Conservation (phyloP, 805 yeast species). For the Saturnispora quitensis region DNA sequence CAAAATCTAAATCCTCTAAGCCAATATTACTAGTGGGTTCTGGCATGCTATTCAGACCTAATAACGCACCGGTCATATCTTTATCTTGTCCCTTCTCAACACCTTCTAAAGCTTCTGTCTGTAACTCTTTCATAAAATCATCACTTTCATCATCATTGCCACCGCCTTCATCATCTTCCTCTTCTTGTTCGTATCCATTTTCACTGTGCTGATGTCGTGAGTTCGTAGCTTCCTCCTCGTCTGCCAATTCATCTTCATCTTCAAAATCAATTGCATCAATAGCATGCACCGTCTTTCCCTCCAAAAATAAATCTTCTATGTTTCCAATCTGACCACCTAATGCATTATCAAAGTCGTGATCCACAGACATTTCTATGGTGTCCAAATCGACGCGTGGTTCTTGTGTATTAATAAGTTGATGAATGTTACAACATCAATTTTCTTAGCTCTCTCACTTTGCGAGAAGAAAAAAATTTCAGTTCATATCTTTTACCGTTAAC, state of each 20-base stretch:
- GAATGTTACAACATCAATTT: not conserved
- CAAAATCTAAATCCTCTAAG: conserved; percentile 25
- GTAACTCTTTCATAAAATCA: conserved; percentile 30
- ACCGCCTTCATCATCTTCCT: conserved; percentile 30
- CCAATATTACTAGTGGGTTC: conserved; percentile 18
- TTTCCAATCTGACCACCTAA: conserved; percentile 28
- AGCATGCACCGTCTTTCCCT: conserved; percentile 61
- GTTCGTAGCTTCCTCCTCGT: conserved; percentile 48
- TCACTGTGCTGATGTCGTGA: conserved; percentile 9
- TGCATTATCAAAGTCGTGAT: conserved; percentile 26
- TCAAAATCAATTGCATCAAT: conserved; percentile 92
- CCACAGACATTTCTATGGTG: conserved; percentile 12
- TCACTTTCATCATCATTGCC: conserved; percentile 31
- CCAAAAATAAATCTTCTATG: conserved; percentile 26
- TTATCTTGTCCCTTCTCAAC: conserved; percentile 26
- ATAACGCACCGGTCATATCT: conserved; percentile 21
- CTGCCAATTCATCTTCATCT: conserved; percentile 91
- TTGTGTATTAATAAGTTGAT: not conserved
- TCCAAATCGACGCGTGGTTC: not conserved
- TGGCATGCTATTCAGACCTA: conserved; percentile 28
- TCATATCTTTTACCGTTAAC: not conserved
- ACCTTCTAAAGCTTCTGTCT: conserved; percentile 30
- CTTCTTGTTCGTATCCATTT: not conserved
- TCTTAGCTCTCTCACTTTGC: not conserved
- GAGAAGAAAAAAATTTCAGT: not conserved